A percentile compares a stretch with the other conserved stretches of the same genome.
phyloP scores from a whole-genome alignment of 495 filamentous ascomycete species.

The Aspergillus cavernicola region DNA sequence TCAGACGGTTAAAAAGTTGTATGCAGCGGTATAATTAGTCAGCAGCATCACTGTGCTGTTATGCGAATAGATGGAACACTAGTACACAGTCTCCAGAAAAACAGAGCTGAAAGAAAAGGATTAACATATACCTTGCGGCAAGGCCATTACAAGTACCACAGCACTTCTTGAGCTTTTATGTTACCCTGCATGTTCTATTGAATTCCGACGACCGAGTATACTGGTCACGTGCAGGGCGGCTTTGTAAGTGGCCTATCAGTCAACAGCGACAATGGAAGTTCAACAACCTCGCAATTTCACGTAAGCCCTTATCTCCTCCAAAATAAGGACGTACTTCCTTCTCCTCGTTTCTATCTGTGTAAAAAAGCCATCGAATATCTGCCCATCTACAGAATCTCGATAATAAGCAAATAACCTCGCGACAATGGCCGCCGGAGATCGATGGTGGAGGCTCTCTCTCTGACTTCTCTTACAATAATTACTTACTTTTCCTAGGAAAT shows the following conservation, averaged over 20 bases:
- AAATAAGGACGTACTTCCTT: not conserved
- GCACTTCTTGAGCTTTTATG: no score
- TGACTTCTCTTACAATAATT: not conserved
- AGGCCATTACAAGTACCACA: no score
- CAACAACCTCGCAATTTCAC: constrained; percentile 2
- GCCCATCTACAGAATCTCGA: not conserved
- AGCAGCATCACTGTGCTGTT: not conserved
- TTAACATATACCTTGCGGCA: no score
- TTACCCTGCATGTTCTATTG: no score
- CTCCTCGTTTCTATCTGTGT: not conserved
- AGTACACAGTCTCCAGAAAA: no score
- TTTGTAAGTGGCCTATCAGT: constrained; percentile 12
- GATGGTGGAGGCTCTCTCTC: constrained; percentile 20
- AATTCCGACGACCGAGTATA: not conserved
- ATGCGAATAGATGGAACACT: not conserved
- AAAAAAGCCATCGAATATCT: no score
- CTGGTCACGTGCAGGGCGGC: constrained; percentile 28
- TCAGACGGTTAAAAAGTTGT: constrained; percentile 21
- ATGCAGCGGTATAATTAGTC: constrained; percentile 19
- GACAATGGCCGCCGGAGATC: constrained; percentile 20
- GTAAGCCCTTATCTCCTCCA: not conserved
- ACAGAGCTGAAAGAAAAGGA: no score
- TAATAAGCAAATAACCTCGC: not conserved
- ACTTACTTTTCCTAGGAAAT: constrained; percentile 54
- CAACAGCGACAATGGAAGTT: constrained; percentile 9